These are phyloP conservation scores for Mycocalia duriaeana DNA, from an alignment of 1,284 basidiomycete species.

Conservation along the genomic window DNA sequence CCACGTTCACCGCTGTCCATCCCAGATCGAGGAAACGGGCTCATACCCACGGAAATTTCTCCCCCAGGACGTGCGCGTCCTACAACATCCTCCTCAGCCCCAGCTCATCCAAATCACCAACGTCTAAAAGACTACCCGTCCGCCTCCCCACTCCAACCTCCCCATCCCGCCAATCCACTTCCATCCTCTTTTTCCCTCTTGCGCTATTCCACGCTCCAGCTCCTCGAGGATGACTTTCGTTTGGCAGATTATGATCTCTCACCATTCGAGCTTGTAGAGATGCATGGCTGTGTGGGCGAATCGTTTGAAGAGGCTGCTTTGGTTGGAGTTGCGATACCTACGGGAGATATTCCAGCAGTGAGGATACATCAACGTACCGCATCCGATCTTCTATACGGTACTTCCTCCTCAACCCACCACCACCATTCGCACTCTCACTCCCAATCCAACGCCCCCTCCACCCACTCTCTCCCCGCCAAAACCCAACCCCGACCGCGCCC, in stretches of 20 bases:
- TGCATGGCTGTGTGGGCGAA: conserved; percentile 41
- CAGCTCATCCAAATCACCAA: not conserved
- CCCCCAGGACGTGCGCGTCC: not conserved
- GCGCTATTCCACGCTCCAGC: conserved; percentile 60
- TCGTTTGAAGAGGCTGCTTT: conserved; percentile 19
- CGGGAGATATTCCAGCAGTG: too few species aligned
- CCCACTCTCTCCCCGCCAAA: not conserved
- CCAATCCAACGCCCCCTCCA: not conserved
- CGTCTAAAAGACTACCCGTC: not conserved
- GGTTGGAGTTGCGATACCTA: too few species aligned
- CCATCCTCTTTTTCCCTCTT: conserved; percentile 41
- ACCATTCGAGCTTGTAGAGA: conserved; percentile 61
- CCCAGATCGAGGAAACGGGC: not conserved
- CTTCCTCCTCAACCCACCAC: not conserved
- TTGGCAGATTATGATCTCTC: conserved; percentile 53
- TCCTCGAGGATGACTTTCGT: conserved; percentile 59
- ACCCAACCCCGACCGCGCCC: not conserved
- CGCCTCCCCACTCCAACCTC: not conserved
- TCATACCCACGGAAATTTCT: not conserved
- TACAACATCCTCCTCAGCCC: not conserved
- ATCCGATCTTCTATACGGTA: too few species aligned
- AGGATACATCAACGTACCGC: too few species aligned
- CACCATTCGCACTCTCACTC: not conserved
- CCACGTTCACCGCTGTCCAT: not conserved
- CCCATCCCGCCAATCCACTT: conserved; percentile 3